A percentile compares a stretch with the other conserved stretches of the same genome.
These are phyloP conservation scores for Insectozyma bohioensis DNA, from an alignment of 1,139 yeast species.

Conservation along the genomic window DNA sequence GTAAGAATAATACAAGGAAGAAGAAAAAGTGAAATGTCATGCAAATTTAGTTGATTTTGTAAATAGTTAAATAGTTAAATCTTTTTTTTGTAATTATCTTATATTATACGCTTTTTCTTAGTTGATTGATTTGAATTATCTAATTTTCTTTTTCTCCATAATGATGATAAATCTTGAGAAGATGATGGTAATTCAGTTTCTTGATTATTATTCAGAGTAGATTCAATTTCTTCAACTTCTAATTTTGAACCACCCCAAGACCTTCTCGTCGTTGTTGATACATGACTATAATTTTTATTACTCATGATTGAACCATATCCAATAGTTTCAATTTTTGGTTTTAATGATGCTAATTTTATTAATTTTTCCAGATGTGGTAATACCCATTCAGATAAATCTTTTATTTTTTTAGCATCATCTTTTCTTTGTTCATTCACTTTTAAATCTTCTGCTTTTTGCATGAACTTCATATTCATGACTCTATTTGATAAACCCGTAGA, in stretches of 20 bases:
- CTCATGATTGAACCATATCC: conserved; percentile 49
- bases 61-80: too few species aligned
- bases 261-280: conserved; percentile 20
- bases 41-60: too few species aligned
- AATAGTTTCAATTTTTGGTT: conserved; percentile 13
- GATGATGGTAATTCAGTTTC: too few species aligned
- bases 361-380: conserved; percentile 35
- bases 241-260: conserved; percentile 21
- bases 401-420: conserved; percentile 36
- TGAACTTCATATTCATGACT: conserved; percentile 72
- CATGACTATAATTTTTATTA: conserved; percentile 13
- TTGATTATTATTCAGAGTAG: background rate
- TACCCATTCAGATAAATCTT: conserved; percentile 65
- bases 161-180: conserved; percentile 21
- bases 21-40: conserved; percentile 17
- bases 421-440: conserved; percentile 25
- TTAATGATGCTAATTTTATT: conserved; percentile 14
- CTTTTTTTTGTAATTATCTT: too few species aligned
- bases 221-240: conserved; percentile 9
- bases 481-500: conserved; percentile 54
- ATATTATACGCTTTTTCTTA: conserved; percentile 12
- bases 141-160: conserved; percentile 29
- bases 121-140: conserved; percentile 12
- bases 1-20: conserved; percentile 20
- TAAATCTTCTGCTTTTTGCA: conserved; percentile 33